Percentiles rank a stretch among this genome's conserved stretches.
Conservation (phyloP, 805 yeast species). For the Saccharomycopsis selenospora region DNA sequence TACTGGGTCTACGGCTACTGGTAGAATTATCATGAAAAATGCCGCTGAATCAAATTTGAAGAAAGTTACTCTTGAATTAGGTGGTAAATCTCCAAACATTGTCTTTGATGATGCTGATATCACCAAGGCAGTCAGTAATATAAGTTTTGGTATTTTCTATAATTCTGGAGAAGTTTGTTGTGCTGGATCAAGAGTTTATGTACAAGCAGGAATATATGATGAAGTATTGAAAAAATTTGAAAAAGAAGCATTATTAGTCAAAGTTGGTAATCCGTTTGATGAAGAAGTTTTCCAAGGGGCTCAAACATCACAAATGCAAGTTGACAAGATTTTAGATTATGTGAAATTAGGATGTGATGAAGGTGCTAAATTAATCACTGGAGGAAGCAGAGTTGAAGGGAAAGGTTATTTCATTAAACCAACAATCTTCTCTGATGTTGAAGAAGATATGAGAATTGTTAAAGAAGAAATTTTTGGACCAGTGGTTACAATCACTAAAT, state of each 20-base stretch:
- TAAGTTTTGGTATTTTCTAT: slow-evolving; percentile 76
- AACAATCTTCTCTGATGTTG: slow-evolving; percentile 65
- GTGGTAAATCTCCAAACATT: slow-evolving; percentile 93
- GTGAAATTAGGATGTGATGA: slow-evolving; percentile 71
- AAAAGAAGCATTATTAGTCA: slow-evolving; percentile 43
- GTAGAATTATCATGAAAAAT: slow-evolving; percentile 70
- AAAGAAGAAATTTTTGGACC: slow-evolving; percentile 88
- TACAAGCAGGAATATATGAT: slow-evolving; percentile 80
- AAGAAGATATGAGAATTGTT: slow-evolving; percentile 58
- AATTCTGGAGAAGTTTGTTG: slow-evolving; percentile 95
- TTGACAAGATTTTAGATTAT: slow-evolving; percentile 68
- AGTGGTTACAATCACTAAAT: slow-evolving; percentile 76
- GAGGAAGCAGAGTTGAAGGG: slow-evolving; percentile 55
- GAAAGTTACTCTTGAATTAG: slow-evolving; percentile 88
- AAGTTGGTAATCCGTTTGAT: slow-evolving; percentile 81
- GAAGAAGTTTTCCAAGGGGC: slow-evolving; percentile 81
- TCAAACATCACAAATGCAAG: slow-evolving; percentile 75
- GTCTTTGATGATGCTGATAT: slow-evolving; percentile 81
- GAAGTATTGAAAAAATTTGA: slow-evolving; percentile 57
- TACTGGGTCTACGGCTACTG: slow-evolving; percentile 94
- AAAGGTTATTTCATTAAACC: slow-evolving; percentile 68
- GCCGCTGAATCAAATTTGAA: slow-evolving; percentile 79
- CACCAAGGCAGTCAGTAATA: slow-evolving; percentile 64
- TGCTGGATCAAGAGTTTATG: slow-evolving; percentile 87
- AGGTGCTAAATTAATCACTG: slow-evolving; percentile 71